Conservation (phyloP, 768 basidiomycete genomes). For the Phaeotremella skinneri region DNA sequence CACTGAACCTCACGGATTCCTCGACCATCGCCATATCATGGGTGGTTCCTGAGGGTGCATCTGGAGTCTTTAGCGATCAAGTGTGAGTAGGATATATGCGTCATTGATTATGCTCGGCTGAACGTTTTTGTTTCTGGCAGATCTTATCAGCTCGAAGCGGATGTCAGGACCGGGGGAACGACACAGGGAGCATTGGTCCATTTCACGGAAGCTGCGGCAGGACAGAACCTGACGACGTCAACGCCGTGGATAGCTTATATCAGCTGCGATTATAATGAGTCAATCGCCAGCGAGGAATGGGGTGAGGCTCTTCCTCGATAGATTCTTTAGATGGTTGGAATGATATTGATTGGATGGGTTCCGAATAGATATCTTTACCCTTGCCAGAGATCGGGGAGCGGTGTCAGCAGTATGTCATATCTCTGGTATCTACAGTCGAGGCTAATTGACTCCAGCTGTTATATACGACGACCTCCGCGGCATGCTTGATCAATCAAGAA, state of each 20-base stretch:
- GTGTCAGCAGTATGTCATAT: constrained; percentile 64
- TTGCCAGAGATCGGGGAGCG: constrained; percentile 74
- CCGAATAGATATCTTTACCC: constrained; percentile 71
- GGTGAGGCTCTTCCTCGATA: constrained; percentile 23
- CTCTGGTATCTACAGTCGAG: neutral
- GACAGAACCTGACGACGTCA: constrained; percentile 55
- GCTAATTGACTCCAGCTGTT: constrained; percentile 59
- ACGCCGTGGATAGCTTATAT: constrained; percentile 92
- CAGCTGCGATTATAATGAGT: constrained; percentile 75
- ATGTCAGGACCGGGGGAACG: constrained; percentile 43
- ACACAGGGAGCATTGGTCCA: constrained; percentile 78
- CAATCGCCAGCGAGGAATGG: constrained; percentile 55
- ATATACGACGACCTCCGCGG: constrained; percentile 69
- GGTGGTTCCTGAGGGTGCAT: constrained; percentile 59
- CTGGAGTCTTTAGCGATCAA: constrained; percentile 34
- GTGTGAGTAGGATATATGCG: constrained; percentile 31
- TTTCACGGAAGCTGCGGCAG: constrained; percentile 66
- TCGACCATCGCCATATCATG: constrained; percentile 58
- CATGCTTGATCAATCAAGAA: constrained; percentile 71
- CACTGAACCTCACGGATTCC: constrained; percentile 60
- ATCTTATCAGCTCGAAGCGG: constrained; percentile 49
- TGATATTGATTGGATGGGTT: constrained; percentile 3
- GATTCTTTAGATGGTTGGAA: neutral
- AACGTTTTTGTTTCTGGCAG: constrained; percentile 18
- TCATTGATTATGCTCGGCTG: neutral